These are phyloP conservation scores for Sporobolus alterniflorus DNA, from an alignment of 202 grass and related monocot genomes.

Conservation along the genomic window DNA sequence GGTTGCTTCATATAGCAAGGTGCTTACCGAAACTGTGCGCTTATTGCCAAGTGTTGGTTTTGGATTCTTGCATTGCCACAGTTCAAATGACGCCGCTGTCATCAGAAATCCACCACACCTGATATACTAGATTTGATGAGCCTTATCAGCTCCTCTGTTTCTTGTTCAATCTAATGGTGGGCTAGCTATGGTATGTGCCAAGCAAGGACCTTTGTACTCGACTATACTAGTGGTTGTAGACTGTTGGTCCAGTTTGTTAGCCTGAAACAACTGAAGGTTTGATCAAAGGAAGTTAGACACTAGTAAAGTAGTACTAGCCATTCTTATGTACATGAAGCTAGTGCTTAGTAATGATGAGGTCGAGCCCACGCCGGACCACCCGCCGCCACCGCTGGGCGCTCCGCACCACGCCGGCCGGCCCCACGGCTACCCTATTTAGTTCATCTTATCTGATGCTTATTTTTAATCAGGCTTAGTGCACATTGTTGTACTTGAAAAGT, in stretches of 20 bases:
- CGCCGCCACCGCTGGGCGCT: conserved; percentile 44
- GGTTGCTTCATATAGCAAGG: background rate
- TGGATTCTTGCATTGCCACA: background rate
- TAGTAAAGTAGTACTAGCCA: conserved; percentile 7
- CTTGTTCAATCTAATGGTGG: background rate
- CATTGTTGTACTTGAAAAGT: background rate
- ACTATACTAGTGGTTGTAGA: background rate
- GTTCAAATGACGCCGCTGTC: background rate
- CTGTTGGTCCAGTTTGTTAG: background rate
- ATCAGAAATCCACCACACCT: background rate
- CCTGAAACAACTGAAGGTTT: background rate
- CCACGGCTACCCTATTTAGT: background rate
- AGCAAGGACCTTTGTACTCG: background rate
- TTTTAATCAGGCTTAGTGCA: conserved; percentile 22
- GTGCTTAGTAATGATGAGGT: conserved; percentile 51
- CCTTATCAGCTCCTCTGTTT: background rate
- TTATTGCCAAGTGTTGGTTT: background rate
- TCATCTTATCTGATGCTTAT: conserved; percentile 18
- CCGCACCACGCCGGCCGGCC: conserved; percentile 7
- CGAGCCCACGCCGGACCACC: conserved; percentile 68
- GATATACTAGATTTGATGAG: background rate
- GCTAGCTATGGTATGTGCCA: too few relatives aligned
- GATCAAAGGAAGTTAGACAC: background rate
- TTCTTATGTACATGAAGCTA: background rate
- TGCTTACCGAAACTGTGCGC: background rate